phyloP scores from a whole-genome alignment of 2,329 filamentous ascomycete genomes.

The Hawksworthiomyces lignivorus region DNA sequence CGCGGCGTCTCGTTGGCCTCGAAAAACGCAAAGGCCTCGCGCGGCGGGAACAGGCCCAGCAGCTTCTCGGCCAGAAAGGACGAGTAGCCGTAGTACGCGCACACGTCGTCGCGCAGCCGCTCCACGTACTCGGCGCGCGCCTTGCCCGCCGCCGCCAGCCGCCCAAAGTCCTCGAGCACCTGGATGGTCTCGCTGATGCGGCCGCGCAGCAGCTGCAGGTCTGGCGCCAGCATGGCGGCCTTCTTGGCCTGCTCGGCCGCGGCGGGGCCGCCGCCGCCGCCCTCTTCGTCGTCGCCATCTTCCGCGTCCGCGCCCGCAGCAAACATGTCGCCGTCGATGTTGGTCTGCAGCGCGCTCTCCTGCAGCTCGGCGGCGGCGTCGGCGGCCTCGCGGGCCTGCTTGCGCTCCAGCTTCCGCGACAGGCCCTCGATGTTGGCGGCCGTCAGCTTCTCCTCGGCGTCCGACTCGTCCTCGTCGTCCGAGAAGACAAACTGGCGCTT shows the following conservation, averaged over 20 bases:
- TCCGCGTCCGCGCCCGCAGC: conserved; percentile 55
- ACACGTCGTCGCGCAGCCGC: conserved; percentile 84
- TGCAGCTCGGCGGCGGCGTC: conserved; percentile 80
- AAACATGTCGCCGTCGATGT: conserved; percentile 72
- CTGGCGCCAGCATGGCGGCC: conserved; percentile 66
- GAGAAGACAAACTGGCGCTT: conserved; percentile 72
- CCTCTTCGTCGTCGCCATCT: conserved; percentile 2
- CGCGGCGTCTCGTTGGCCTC: conserved; percentile 92
- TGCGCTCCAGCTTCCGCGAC: conserved; percentile 72
- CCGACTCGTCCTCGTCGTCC: conserved; percentile 88
- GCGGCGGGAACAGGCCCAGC: conserved; percentile 82
- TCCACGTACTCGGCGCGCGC: conserved; percentile 83
- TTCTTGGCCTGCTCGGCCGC: conserved; percentile 55
- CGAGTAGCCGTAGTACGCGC: conserved; percentile 94
- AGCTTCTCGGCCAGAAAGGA: conserved; percentile 94
- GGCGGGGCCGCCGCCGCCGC: conserved; percentile 1
- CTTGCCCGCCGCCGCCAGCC: conserved; percentile 68
- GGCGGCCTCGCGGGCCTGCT: conserved; percentile 69
- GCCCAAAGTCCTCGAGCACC: conserved; percentile 81
- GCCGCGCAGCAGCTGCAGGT: conserved; percentile 79
- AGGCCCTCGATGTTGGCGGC: conserved; percentile 94
- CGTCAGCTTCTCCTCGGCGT: conserved; percentile 82
- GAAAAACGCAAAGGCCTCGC: conserved; percentile 96
- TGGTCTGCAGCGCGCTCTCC: conserved; percentile 82
- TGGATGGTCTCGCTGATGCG: conserved; percentile 91